These are phyloP conservation scores for Colletotrichum cordylinicola DNA, from an alignment of 2,329 filamentous ascomycete species.

Conservation along the genomic window DNA sequence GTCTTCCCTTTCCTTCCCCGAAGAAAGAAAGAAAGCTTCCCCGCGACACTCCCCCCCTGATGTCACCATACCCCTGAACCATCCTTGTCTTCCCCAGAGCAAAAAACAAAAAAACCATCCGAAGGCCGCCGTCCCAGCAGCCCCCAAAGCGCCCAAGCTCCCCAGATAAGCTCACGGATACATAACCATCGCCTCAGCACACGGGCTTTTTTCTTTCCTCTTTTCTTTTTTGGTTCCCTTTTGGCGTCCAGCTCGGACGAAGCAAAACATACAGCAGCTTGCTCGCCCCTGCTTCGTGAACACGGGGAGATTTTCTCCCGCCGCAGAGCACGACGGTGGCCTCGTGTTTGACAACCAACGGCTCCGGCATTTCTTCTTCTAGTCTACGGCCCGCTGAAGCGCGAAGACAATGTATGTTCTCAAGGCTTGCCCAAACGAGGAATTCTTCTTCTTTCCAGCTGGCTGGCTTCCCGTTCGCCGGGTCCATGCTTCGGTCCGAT, in stretches of 20 bases:
- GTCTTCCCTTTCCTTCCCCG: not conserved
- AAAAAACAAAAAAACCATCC: not conserved
- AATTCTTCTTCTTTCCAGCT: not conserved
- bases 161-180: not conserved
- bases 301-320: not conserved
- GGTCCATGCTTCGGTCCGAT: not conserved
- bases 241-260: constrained; percentile 3
- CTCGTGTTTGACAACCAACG: not conserved
- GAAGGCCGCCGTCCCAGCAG: not conserved
- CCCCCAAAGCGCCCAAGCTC: not conserved
- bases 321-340: not conserved
- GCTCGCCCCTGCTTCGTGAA: not conserved
- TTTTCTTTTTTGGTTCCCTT: not conserved
- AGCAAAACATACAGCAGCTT: not conserved
- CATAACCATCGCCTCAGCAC: not conserved
- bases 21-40: not conserved
- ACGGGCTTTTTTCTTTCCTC: not conserved
- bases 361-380: not conserved
- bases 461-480: not conserved
- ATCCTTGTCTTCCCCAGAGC: not conserved
- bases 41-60: not conserved
- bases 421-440: not conserved
- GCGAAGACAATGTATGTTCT: not conserved
- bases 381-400: not conserved
- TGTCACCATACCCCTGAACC: not conserved